These are phyloP conservation scores for Aspergillus awamori DNA, from an alignment of 2,329 filamentous ascomycete genomes.

Conservation along the genomic window DNA sequence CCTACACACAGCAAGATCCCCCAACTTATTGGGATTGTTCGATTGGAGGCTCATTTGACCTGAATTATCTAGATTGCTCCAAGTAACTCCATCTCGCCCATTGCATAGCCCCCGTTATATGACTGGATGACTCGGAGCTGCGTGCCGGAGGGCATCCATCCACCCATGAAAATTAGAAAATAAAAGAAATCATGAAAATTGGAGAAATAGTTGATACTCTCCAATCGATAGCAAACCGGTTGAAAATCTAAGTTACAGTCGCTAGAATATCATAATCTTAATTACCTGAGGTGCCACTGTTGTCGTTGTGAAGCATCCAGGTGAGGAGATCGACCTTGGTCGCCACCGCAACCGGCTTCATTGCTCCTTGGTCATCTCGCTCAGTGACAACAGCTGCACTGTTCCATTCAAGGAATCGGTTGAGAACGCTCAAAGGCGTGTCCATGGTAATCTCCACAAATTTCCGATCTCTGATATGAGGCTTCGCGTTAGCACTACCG, in stretches of 20 bases:
- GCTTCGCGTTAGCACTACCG: conserved; percentile 32
- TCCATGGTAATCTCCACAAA: conserved; percentile 95
- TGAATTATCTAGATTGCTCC: background rate
- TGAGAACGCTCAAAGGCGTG: conserved; percentile 79
- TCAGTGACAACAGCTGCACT: conserved; percentile 94
- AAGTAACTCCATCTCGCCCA: background rate
- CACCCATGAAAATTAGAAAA: too few species aligned
- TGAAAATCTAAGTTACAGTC: too few species aligned
- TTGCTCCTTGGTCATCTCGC: conserved; percentile 59
- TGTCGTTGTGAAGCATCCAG: conserved; percentile 77
- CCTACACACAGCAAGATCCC: background rate
- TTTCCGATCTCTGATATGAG: conserved; percentile 59
- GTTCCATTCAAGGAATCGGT: conserved; percentile 98
- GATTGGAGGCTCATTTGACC: background rate
- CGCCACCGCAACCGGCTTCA: conserved; percentile 84
- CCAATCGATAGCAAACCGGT: too few species aligned
- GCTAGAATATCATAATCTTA: background rate
- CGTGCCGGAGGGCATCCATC: too few species aligned
- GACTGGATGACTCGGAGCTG: too few species aligned
- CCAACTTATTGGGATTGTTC: background rate
- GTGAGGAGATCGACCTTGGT: conserved; percentile 95
- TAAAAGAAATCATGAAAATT: too few species aligned
- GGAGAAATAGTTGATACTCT: too few species aligned
- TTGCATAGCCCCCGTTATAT: too few species aligned
- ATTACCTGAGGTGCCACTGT: conserved; percentile 23